Evolutionary conservation across 2,329 filamentous ascomycete species (phyloP).

Genomic region (Cryphonectria nitschkei): DNA sequence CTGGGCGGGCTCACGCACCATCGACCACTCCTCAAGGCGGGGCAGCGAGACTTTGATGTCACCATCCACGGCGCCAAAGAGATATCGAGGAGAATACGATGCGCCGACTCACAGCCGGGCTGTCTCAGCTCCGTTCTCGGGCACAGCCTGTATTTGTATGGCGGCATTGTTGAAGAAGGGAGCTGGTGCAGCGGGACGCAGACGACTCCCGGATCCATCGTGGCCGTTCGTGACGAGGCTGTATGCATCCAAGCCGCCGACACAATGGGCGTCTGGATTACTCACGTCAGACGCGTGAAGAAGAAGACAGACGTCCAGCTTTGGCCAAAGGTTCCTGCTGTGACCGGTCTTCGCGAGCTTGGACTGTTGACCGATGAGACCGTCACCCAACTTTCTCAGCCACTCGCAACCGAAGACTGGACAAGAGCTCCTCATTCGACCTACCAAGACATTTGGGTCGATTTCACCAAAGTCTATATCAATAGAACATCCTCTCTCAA

Average conservation of each 20-base stretch:
- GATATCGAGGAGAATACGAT: constrained; percentile 47
- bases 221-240: constrained; percentile 42
- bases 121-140: constrained; percentile 44
- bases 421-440: constrained; percentile 36
- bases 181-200: constrained; percentile 29
- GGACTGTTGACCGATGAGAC: constrained; percentile 36
- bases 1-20: constrained; percentile 42
- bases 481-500: constrained; percentile 19
- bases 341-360: constrained; percentile 40
- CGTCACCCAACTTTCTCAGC: constrained; percentile 29
- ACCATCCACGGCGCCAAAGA: constrained; percentile 39
- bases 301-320: constrained; percentile 42
- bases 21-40: constrained; percentile 44
- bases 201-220: constrained; percentile 34
- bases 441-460: constrained; percentile 46
- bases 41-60: constrained; percentile 43
- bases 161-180: constrained; percentile 43
- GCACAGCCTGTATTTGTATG: constrained; percentile 44
- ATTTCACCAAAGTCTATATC: constrained; percentile 37
- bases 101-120: constrained; percentile 47
- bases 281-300: constrained; percentile 44
- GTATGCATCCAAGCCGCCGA: constrained; percentile 45
- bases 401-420: constrained; percentile 35
- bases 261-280: constrained; percentile 46
- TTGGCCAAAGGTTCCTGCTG: constrained; percentile 47